phyloP scores from a whole-genome alignment of 2,329 filamentous ascomycete species.

The Fusarium longipes region DNA sequence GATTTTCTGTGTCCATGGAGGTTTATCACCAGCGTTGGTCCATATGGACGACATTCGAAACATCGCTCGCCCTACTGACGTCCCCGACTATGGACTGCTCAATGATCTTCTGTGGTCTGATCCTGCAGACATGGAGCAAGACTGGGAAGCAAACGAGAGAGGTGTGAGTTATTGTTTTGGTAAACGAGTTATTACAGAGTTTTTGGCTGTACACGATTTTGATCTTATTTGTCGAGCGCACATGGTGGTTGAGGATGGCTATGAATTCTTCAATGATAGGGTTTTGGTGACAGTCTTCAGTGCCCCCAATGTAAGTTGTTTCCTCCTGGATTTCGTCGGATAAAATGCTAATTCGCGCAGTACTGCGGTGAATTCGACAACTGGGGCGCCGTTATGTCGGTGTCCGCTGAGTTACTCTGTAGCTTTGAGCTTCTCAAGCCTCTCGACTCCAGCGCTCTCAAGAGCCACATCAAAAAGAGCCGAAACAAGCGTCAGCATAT shows the following conservation, averaged over 20 bases:
- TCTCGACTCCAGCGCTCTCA: conserved; percentile 92
- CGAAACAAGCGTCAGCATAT: conserved; percentile 94
- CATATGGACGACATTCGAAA: conserved; percentile 99
- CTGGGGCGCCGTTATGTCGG: conserved; percentile 99
- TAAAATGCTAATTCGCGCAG: conserved; percentile 59
- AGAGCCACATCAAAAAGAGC: conserved; percentile 99
- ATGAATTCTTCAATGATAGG: conserved; percentile 97
- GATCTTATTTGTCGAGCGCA: conserved; percentile 97
- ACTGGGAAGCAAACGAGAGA: conserved; percentile 97
- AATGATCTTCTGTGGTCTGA: conserved; percentile 98
- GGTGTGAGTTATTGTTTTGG: conserved; percentile 99
- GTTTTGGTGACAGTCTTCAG: conserved; percentile 97
- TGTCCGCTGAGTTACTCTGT: conserved; percentile 91
- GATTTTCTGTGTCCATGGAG: conserved; percentile 99
- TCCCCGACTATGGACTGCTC: conserved; percentile 93
- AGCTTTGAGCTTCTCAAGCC: conserved; percentile 98
- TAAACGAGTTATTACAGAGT: conserved; percentile 97
- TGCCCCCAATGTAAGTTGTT: conserved; percentile 87
- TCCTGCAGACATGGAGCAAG: conserved; percentile 95
- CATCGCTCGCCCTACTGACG: conserved; percentile 94
- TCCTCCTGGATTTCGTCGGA: neutral
- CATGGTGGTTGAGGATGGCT: conserved; percentile 99
- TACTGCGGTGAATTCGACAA: conserved; percentile 99
- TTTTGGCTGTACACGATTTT: conserved; percentile 93
- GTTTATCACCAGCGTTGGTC: conserved; percentile 87